Evolutionary conservation across 768 basidiomycete genomes (phyloP).

Genomic region (Lenzites betulinus): DNA sequence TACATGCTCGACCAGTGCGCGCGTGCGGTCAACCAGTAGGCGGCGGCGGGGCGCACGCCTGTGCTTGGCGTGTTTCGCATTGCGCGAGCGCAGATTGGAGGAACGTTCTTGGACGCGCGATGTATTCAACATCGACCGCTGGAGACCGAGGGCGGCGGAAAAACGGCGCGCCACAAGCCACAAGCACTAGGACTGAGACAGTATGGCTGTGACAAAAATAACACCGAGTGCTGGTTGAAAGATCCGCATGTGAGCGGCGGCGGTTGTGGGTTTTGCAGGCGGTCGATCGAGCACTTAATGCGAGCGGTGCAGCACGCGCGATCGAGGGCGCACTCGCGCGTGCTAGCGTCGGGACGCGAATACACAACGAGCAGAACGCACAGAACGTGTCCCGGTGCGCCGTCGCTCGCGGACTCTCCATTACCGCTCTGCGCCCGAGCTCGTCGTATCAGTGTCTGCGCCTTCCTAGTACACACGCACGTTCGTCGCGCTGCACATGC

Average conservation of each 20-base stretch:
- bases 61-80: not conserved
- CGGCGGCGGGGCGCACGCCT: not conserved
- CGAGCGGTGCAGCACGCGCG: no score
- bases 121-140: no score
- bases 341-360: not conserved
- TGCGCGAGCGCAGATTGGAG: no score
- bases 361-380: not conserved
- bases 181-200: no score
- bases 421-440: not conserved
- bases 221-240: no score
- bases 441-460: not conserved
- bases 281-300: not conserved
- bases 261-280: not conserved
- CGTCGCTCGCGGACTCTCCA: not conserved
- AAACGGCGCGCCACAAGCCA: no score
- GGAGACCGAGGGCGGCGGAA: no score
- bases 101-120: no score
- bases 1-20: constrained; percentile 38
- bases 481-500: constrained; percentile 10
- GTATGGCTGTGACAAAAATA: not conserved
- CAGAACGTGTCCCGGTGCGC: not conserved
- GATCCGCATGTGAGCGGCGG: no score
- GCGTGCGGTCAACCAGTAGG: not conserved
- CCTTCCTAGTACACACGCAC: not conserved
- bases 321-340: not conserved